Conservation (phyloP, 352 stramenopile genomes). For the Globisporangium irregulare region DNA sequence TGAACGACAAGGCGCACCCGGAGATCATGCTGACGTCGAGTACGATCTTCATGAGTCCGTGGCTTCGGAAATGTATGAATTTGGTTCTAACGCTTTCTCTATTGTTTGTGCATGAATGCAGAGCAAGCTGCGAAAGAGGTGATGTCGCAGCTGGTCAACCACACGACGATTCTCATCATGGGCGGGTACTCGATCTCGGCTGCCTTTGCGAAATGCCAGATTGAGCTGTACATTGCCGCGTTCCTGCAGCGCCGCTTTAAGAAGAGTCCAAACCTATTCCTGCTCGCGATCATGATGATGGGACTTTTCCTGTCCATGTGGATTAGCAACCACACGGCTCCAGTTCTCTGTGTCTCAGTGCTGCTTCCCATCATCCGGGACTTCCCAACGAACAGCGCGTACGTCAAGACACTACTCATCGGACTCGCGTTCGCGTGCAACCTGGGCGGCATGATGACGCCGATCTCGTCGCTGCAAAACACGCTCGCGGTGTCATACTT, state of each 20-base stretch:
- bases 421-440: constrained; percentile 93
- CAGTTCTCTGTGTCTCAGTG: constrained; percentile 89
- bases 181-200: constrained; percentile 89
- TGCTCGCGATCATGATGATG: constrained; percentile 93
- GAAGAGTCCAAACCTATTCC: constrained; percentile 86
- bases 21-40: constrained; percentile 65
- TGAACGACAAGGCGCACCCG: constrained; percentile 83
- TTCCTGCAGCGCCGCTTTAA: constrained; percentile 89
- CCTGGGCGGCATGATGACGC: constrained; percentile 92
- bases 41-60: constrained; percentile 25
- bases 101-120: constrained; percentile 15
- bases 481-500: constrained; percentile 83
- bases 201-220: constrained; percentile 90
- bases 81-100: constrained; percentile 3
- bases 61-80: background rate
- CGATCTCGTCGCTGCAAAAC: constrained; percentile 91
- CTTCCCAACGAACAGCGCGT: constrained; percentile 79
- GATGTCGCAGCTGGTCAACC: constrained; percentile 88
- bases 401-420: constrained; percentile 90
- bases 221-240: constrained; percentile 89
- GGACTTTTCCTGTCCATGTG: constrained; percentile 91
- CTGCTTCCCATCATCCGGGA: constrained; percentile 87
- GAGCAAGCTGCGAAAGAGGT: constrained; percentile 86
- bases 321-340: constrained; percentile 93
- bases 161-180: constrained; percentile 93